phyloP scores from a whole-genome alignment of 176 grass and related monocot genomes.

The Rhynchospora breviuscula region DNA sequence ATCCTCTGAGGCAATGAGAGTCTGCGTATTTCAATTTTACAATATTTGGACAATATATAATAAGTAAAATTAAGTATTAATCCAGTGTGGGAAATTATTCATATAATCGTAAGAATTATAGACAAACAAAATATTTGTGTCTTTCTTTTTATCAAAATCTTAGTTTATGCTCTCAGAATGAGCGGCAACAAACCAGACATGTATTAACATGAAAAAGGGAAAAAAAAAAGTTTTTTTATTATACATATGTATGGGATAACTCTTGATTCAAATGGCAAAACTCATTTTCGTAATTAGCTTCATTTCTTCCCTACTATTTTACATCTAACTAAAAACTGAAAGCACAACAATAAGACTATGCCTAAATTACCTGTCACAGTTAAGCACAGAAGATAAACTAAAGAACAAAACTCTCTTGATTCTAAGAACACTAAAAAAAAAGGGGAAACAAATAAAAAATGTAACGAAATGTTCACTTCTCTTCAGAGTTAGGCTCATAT shows the following conservation, averaged over 20 bases:
- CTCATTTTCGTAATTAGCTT: background rate
- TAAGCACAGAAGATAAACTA: background rate
- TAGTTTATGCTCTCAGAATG: too few relatives aligned
- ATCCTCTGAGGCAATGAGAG: too few relatives aligned
- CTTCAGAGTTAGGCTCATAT: background rate
- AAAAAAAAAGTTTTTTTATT: background rate
- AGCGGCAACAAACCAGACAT: background rate
- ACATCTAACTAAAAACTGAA: slow-evolving; percentile 22
- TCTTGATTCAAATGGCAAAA: background rate
- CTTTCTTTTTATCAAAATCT: too few relatives aligned
- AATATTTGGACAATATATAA: background rate
- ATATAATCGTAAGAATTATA: background rate
- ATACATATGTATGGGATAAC: background rate
- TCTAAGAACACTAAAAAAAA: slow-evolving; percentile 3
- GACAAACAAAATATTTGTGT: too few relatives aligned
- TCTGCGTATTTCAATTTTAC: too few relatives aligned
- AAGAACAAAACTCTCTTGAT: slow-evolving; percentile 12
- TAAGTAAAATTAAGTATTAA: background rate
- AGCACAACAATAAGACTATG: background rate
- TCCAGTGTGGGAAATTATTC: background rate
- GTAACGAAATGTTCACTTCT: slow-evolving; percentile 11
- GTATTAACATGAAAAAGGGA: too few relatives aligned
- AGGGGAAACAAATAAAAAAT: background rate
- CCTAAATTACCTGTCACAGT: slow-evolving; percentile 8
- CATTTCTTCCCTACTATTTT: slow-evolving; percentile 22